phyloP scores from a whole-genome alignment of 345 rosid species.

The Stellera chamaejasme region DNA sequence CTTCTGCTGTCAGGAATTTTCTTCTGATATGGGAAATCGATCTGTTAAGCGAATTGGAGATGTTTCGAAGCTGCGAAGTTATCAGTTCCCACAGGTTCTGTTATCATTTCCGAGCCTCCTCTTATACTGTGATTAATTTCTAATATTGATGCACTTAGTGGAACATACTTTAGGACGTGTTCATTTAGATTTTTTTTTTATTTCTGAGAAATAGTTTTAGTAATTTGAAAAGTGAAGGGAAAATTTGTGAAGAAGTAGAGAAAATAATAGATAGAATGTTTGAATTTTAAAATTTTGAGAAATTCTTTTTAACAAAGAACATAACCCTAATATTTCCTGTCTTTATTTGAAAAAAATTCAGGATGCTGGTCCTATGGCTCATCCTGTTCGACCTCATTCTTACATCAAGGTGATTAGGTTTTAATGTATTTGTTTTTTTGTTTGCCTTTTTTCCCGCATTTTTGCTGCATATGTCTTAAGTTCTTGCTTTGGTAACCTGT shows the following conservation, averaged over 20 bases:
- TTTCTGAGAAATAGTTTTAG: neutral
- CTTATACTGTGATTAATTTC: neutral
- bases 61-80: constrained; percentile 83
- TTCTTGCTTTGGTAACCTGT: too few species aligned
- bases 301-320: too few species aligned
- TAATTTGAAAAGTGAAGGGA: too few species aligned
- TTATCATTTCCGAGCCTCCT: constrained; percentile 3
- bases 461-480: too few species aligned
- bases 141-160: neutral
- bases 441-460: constrained; percentile 5
- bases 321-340: neutral
- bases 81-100: constrained; percentile 87
- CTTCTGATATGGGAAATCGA: constrained; percentile 98
- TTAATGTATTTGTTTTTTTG: constrained; percentile 14
- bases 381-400: constrained; percentile 97
- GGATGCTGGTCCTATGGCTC: constrained; percentile 99
- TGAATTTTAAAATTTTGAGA: too few species aligned
- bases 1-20: constrained; percentile 62
- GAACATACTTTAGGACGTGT: neutral
- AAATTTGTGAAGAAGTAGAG: too few species aligned
- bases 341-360: constrained; percentile 18
- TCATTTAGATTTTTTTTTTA: neutral
- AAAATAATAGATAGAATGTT: too few species aligned
- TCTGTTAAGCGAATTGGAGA: constrained; percentile 93
- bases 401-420: constrained; percentile 72